phyloP scores from a whole-genome alignment of 2,329 filamentous ascomycete genomes.

The Aspergillus japonicus region DNA sequence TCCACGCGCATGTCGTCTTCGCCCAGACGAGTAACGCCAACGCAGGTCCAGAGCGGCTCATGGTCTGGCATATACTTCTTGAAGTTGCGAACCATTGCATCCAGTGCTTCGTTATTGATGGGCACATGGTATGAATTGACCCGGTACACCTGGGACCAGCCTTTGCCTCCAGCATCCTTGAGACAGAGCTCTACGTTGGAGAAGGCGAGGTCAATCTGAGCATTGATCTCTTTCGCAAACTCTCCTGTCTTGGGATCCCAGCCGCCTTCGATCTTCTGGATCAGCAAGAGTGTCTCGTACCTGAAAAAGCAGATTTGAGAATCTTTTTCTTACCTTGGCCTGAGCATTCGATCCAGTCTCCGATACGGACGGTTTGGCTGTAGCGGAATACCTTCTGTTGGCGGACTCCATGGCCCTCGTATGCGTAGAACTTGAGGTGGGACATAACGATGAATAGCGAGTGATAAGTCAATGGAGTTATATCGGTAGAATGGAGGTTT shows the following conservation, averaged over 20 bases:
- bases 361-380: constrained; percentile 51
- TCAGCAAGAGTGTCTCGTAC: neutral
- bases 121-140: constrained; percentile 50
- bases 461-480: no score
- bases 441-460: no score
- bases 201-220: constrained; percentile 55
- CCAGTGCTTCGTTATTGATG: constrained; percentile 40
- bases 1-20: constrained; percentile 57
- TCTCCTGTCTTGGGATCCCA: constrained; percentile 30
- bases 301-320: no score
- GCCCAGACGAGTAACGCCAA: constrained; percentile 52
- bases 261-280: constrained; percentile 27
- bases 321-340: constrained; percentile 22
- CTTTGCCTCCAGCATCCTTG: constrained; percentile 54
- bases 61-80: constrained; percentile 54
- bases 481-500: no score
- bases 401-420: no score
- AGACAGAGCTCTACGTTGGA: constrained; percentile 56
- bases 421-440: no score
- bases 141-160: constrained; percentile 49
- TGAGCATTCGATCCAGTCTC: constrained; percentile 47
- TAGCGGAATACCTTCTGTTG: constrained; percentile 27
- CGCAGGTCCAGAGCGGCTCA: constrained; percentile 54
- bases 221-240: constrained; percentile 39
- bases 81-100: constrained; percentile 49